Evolutionary conservation across 305 asterid genomes (phyloP), one percentile per base, ranked within the genome.

Genomic region (Striga hermonthica): DNA sequence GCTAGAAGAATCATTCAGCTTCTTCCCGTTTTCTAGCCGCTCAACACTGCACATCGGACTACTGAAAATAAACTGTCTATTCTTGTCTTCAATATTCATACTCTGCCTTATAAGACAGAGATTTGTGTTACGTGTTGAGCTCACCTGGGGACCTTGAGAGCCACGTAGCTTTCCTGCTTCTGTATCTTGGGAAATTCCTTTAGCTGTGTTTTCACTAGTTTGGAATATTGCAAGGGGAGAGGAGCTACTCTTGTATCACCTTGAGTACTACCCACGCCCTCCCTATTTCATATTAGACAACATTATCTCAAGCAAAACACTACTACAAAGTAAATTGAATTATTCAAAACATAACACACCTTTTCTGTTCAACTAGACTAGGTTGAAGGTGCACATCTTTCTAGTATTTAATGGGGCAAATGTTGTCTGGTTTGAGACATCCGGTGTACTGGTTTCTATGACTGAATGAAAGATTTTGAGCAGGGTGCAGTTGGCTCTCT

Each of bases 401-500:
- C 71, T 73, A 67, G 71, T 75, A 65, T 73, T 72, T 61, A 72
- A 57, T 7, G 73, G 74, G 74, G 80, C 65, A 67, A 74, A 41
- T 22, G 64, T 74, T 66, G 77, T 74, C 82, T 68, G 84, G 57
- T 70, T 57, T 43, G 79, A 38, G 39, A 64, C 63, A 70, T 62
- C 77, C 69, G 57, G 76, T 65, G 35, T 66, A 69, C 83, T 70
- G 78, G 31, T 74, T 78, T 82, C 62, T 76, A 78, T 68, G 80
- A 64, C 74, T 41, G 81, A 74, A 66, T 70, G 64, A 75, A 77
- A 66, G 76, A 74, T 62, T 65, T 82, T 65, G 86, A 83, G 78
- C 77, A 57, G 62, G 75, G 60, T 59, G 50, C 62, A 68, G 38
- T 77, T 64, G 82, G 47, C 64, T 78, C 86, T 65, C 71, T 81